phyloP scores from a whole-genome alignment of 208 protist species.

The Leishmania lainsoni region DNA sequence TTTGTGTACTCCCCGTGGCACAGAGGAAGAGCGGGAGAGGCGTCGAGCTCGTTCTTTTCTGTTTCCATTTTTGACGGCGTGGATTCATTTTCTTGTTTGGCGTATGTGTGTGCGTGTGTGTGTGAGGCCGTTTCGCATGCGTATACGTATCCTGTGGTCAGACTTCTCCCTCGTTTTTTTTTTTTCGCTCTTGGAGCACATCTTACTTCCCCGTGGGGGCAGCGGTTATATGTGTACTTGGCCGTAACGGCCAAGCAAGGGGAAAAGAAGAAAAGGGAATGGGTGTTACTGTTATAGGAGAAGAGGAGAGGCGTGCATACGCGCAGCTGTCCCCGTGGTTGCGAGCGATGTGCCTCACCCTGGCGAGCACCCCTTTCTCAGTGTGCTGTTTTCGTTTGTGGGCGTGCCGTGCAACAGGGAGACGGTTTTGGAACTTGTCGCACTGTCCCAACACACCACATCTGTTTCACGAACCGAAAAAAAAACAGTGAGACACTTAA shows the following conservation, averaged over 20 bases:
- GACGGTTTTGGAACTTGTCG: not conserved
- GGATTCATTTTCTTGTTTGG: not conserved
- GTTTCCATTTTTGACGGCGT: conserved; percentile 18
- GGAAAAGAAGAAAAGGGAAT: not conserved
- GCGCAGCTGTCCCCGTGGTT: not conserved
- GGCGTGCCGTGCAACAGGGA: not conserved
- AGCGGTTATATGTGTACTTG: conserved; percentile 4
- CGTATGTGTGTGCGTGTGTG: not conserved
- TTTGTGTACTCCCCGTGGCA: not conserved
- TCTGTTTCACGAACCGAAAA: not conserved
- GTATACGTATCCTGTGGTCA: not conserved
- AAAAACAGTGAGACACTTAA: not conserved
- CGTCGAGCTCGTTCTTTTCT: conserved; percentile 3
- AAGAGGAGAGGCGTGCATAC: not conserved
- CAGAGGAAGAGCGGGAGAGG: not conserved
- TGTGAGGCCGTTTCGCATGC: not conserved
- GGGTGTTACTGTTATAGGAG: not conserved
- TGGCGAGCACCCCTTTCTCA: not conserved
- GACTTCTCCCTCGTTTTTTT: conserved; percentile 1
- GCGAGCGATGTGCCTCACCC: not conserved
- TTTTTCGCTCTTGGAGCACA: not conserved
- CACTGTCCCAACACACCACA: not conserved
- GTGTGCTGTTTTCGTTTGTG: conserved; percentile 2
- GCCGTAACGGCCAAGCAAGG: not conserved
- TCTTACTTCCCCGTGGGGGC: not conserved